Base-by-base conservation (phyloP, 2,329 filamentous ascomycete species). In the Penicillium sp. region DNA sequence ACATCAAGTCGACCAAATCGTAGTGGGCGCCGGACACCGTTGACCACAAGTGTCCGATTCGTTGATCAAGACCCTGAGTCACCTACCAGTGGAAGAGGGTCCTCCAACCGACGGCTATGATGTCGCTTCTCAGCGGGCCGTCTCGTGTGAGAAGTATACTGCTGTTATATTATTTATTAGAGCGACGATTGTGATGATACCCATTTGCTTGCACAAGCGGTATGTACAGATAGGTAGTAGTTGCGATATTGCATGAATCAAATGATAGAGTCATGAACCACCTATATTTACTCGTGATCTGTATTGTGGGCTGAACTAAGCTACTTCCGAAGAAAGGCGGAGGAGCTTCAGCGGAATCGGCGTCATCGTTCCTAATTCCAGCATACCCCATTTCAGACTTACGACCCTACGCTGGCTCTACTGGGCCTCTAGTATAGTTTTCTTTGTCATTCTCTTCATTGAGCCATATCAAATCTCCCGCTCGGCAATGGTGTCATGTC, bases 21-120 rank as follows among this genome's bases (percentile, higher is more conserved):
- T 19, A 67, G 61, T 44, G 69, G 72, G 52, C 72, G 72, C 31
- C 64, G 66, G 29, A 71, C 66, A 55, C 65, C 72, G n/a, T 61
- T 73, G 26, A 72, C 71, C n/a, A 73, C 74, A 30, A 79, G 70
- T 60, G 78, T 79, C 47, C 76, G 78, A 9, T 79, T 79, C 58
- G 77, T 73, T 44, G 76, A 79, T 56, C 73, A 78, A 53, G 76
- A 78, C 48, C 77, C 77, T 2, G 73, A 77, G 61, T 79, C 77
- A 41, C 78, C 78, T 7, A 76, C 73, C 5, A 76, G 78, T 53
- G 76, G 76, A 31, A 71, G 76, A 58, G 71, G 67, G 53, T 79
- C 77, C 15, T 69, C 71, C 5, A 75, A 69, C 65, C 73, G 74
- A 66, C 72, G 73, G 47, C 61, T 68, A 21, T 74, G 60, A 71